Percentiles rank a stretch among this genome's conserved stretches.
phyloP scores from a whole-genome alignment of 306 rosid species.

The Gastrolobium bilobum region DNA sequence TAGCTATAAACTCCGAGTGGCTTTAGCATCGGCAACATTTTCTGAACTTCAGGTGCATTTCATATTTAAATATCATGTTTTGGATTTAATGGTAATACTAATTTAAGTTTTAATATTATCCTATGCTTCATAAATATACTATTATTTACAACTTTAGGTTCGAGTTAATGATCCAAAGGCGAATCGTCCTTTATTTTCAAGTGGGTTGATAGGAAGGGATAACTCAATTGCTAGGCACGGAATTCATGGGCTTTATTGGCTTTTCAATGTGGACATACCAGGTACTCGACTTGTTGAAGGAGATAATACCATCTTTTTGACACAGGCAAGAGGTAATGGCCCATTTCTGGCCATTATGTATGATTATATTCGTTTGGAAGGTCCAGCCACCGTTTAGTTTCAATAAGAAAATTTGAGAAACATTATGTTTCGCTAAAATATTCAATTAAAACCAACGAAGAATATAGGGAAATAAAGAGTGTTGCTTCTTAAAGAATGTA shows the following conservation, averaged over 20 bases:
- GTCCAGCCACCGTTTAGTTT: conserved; percentile 52
- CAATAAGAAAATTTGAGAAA: not conserved
- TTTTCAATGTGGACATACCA: conserved; percentile 59
- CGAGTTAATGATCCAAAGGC: conserved; percentile 76
- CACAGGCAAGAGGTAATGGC: conserved; percentile 70
- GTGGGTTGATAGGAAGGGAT: conserved; percentile 89
- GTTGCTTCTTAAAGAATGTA: not conserved
- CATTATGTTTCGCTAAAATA: not conserved
- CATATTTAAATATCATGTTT: not conserved
- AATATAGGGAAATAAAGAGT: conserved; percentile 8
- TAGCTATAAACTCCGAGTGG: conserved; percentile 73
- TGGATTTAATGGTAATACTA: not conserved
- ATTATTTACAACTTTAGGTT: conserved; percentile 61
- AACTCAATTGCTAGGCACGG: conserved; percentile 97
- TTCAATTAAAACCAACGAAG: not conserved
- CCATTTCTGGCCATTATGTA: conserved; percentile 91
- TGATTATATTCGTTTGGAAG: conserved; percentile 90
- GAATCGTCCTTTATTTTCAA: conserved; percentile 72
- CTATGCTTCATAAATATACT: conserved; percentile 1
- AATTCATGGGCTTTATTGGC: conserved; percentile 89
- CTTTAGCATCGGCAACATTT: conserved; percentile 82
- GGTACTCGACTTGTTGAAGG: conserved; percentile 69
- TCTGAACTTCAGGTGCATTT: conserved; percentile 81
- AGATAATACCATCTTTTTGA: conserved; percentile 74
- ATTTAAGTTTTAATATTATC: not conserved